Conservation (phyloP, 1,284 basidiomycete genomes). For the Heimioporus retisporus region DNA sequence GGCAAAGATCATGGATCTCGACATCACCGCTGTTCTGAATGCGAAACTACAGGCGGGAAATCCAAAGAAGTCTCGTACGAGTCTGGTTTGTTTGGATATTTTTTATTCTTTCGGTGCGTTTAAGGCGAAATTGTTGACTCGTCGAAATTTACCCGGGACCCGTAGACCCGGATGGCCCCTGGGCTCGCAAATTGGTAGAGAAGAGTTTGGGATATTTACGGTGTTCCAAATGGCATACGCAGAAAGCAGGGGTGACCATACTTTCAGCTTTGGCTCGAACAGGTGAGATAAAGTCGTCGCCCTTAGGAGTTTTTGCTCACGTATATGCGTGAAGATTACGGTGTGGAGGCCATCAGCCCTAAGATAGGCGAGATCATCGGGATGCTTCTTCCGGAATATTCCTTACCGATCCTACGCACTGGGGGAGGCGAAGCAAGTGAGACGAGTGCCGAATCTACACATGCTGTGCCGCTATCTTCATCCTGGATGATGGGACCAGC, state of each 20-base stretch:
- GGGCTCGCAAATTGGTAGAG: not conserved
- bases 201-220: not conserved
- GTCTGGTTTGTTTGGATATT: not conserved
- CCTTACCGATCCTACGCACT: not conserved
- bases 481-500: conserved; percentile 37
- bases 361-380: conserved; percentile 7
- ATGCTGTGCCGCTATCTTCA: conserved; percentile 6
- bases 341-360: conserved; percentile 19
- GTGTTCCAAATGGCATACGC: not conserved
- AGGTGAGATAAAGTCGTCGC: not conserved
- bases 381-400: conserved; percentile 4
- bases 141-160: not conserved
- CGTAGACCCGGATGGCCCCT: not conserved
- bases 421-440: too few species aligned
- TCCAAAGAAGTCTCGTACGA: not conserved
- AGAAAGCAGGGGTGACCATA: not conserved
- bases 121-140: not conserved
- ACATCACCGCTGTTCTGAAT: not conserved
- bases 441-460: not conserved
- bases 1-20: not conserved
- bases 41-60: not conserved
- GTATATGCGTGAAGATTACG: conserved; percentile 23
- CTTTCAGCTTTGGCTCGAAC: not conserved
- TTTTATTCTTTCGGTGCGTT: not conserved
- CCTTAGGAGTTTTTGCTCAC: not conserved